phyloP scores from a whole-genome alignment of 305 asterid genomes.

The Monarda citriodora region DNA sequence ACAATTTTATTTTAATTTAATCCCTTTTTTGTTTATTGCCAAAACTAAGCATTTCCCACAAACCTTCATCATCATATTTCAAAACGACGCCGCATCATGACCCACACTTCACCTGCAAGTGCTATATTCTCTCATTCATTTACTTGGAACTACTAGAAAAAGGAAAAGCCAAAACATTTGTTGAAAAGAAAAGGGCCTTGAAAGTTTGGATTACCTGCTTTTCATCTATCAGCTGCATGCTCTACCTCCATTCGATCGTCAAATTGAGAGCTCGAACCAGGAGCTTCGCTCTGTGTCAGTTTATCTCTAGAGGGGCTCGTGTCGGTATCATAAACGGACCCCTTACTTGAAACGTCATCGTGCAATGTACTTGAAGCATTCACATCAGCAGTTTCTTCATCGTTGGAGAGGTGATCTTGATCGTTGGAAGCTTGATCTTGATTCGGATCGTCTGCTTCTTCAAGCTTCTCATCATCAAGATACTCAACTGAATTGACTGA shows the following conservation, averaged over 20 bases:
- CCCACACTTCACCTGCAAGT: too few species aligned
- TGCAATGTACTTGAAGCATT: constrained; percentile 22
- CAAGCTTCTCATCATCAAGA: constrained; percentile 30
- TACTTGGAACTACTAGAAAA: too few species aligned
- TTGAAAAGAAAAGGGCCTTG: constrained; percentile 1
- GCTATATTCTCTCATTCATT: too few species aligned
- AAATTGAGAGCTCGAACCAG: constrained; percentile 15
- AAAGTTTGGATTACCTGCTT: constrained; percentile 39
- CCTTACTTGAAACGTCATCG: constrained; percentile 40
- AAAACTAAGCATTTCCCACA: too few species aligned
- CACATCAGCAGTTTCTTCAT: constrained; percentile 27
- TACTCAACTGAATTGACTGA: constrained; percentile 42
- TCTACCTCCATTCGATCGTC: constrained; percentile 20
- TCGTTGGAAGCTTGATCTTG: background rate
- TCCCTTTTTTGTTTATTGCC: too few species aligned
- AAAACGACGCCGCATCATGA: too few species aligned
- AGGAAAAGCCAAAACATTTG: too few species aligned
- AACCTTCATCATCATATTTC: too few species aligned
- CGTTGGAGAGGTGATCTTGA: constrained; percentile 6
- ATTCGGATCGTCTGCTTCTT: constrained; percentile 25
- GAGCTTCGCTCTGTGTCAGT: constrained; percentile 19
- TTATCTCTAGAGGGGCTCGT: constrained; percentile 54
- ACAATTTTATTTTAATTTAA: too few species aligned
- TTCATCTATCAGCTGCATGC: constrained; percentile 17
- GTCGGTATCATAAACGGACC: constrained; percentile 76